Percentiles rank a stretch among this genome's conserved stretches.
These are phyloP conservation scores for Capronia americana DNA, from an alignment of 2,329 filamentous ascomycete species.

Conservation along the genomic window DNA sequence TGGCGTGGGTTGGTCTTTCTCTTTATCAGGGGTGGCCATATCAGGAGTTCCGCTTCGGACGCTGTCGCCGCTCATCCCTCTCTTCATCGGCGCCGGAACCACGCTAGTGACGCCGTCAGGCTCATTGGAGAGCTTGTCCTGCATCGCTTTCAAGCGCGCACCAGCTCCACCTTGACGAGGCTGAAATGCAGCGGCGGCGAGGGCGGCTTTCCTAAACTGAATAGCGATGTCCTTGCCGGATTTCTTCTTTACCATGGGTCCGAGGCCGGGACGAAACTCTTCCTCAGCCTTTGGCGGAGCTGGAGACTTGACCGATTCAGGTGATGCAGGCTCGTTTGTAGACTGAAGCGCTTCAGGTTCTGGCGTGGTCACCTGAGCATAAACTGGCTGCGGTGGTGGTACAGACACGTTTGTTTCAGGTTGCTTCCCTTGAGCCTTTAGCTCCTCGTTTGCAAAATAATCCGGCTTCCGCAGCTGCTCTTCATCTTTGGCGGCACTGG, in stretches of 20 bases:
- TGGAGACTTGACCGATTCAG: constrained; percentile 43
- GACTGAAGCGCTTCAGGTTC: constrained; percentile 21
- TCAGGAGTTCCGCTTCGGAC: constrained; percentile 40
- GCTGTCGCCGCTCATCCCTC: constrained; percentile 50
- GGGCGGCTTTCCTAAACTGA: constrained; percentile 80
- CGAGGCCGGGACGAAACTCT: constrained; percentile 74
- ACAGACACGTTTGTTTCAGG: constrained; percentile 13
- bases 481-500: constrained; percentile 45
- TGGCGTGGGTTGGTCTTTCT: constrained; percentile 39
- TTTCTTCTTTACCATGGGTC: constrained; percentile 84
- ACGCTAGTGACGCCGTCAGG: constrained; percentile 91
- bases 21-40: constrained; percentile 43
- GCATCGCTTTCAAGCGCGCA: constrained; percentile 72
- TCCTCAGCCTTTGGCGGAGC: constrained; percentile 60
- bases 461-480: constrained; percentile 21
- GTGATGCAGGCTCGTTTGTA: constrained; percentile 30
- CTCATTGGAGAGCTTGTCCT: constrained; percentile 65
- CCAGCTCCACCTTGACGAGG: constrained; percentile 86
- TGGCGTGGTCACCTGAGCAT: constrained; percentile 9
- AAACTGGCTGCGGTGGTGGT: constrained; percentile 19
- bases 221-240: constrained; percentile 76
- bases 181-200: constrained; percentile 76
- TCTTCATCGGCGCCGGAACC: constrained; percentile 73
- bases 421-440: constrained; percentile 11
- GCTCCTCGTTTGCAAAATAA: constrained; percentile 27